Evolutionary conservation across 2,329 filamentous ascomycete genomes (phyloP), one percentile per base, ranked within the genome.

Genomic region (Colletotrichum siamense): DNA sequence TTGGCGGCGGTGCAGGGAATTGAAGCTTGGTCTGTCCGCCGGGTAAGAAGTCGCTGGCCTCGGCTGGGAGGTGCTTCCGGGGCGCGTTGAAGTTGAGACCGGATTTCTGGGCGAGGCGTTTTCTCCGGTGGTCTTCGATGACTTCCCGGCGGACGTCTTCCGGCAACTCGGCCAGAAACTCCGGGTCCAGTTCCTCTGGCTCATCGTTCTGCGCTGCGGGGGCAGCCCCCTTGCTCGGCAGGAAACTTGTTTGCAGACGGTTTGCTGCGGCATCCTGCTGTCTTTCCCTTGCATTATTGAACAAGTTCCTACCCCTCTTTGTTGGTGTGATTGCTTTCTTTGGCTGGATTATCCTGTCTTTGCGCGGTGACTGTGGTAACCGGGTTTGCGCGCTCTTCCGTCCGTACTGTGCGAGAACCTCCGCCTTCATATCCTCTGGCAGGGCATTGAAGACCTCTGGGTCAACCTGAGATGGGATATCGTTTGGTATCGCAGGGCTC

Each of bases 371-470:
- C 75, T 90, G 88, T 22, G 76, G 76, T 4, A 72, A 85, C 15
- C 86, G 84, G 5, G 83, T 77, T 7, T 82, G 81, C 8, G 83
- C 80, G 9, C 79, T 81, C 26, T 80, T 80, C 68, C 83, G 83
- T 69, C 86, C 84, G 81, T 98, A 98, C 39, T 94, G 92, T 4
- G 91, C 93, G 10, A 98, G 85, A 1, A 99, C 88, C 84, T 99
- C 97, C 3, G 93, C 92, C 77, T 96, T 95, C 82, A 99, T 92
- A 77, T 98, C 95, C 49, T 94, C 92, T 0, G 97, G 97, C 1
- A 99, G 88, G 1, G 95, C 95, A 57, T 93, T 91, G 77, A 99
- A 94, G 3, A 96, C 94, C 57, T 96, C 95, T 0, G 92, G 93
- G 81, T 99, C 97, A 24, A 99, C 89, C 79, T 98, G 95, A 1